phyloP scores from a whole-genome alignment of 768 basidiomycete species.

The Guyanaporus albipodus region DNA sequence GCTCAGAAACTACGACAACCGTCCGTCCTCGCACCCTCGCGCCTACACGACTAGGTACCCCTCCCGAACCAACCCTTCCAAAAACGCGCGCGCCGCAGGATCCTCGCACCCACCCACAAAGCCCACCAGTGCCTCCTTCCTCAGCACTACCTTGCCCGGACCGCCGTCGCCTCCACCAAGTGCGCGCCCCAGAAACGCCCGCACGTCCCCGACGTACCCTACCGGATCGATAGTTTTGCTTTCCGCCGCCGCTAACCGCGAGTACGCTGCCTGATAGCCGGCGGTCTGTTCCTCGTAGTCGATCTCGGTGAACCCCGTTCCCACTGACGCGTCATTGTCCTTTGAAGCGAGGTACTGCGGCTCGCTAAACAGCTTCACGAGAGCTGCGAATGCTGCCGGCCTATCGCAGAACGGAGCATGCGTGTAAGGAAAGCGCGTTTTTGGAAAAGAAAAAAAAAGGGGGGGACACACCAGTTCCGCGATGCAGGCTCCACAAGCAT shows the following conservation, averaged over 20 bases:
- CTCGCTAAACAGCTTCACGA: constrained; percentile 74
- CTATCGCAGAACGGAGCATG: too few species aligned
- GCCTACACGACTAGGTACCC: constrained; percentile 24
- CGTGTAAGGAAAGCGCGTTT: too few species aligned
- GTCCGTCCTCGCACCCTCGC: too few species aligned
- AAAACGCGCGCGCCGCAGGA: constrained; percentile 23
- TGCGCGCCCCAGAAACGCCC: constrained; percentile 48
- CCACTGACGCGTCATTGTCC: constrained; percentile 1
- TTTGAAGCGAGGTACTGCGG: constrained; percentile 58
- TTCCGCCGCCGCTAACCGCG: constrained; percentile 82
- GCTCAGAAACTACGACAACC: too few species aligned
- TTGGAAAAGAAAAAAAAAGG: accelerated
- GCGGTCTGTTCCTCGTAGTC: constrained; percentile 89
- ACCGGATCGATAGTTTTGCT: constrained; percentile 54
- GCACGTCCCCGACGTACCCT: constrained; percentile 53
- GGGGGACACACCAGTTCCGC: constrained; percentile 54
- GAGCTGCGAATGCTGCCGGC: constrained; percentile 63
- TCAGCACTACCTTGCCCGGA: constrained; percentile 6
- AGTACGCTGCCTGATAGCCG: constrained; percentile 94
- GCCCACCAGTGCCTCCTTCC: constrained; percentile 13
- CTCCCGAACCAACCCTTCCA: constrained; percentile 31
- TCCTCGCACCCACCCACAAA: constrained; percentile 25
- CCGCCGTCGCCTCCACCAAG: constrained; percentile 11
- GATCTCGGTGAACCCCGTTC: constrained; percentile 56
- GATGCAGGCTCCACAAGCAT: constrained; percentile 67